These are phyloP conservation scores for Protomyces inouyei DNA, from an alignment of 1,139 yeast species.

Conservation along the genomic window DNA sequence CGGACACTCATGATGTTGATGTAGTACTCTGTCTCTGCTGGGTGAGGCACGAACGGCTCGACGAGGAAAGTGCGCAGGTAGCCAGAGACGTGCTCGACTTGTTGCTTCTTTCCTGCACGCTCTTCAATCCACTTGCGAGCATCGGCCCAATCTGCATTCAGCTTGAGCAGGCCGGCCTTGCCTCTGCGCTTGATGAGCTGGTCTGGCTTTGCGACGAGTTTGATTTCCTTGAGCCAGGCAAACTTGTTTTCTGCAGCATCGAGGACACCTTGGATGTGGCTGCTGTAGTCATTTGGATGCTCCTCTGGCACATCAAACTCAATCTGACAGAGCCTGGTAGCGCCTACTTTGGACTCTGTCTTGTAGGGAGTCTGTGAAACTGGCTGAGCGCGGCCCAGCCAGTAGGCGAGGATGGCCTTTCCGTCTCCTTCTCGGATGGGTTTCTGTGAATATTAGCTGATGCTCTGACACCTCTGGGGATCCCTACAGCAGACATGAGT, in stretches of 20 bases:
- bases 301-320: conserved; percentile 40
- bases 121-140: conserved; percentile 45
- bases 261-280: conserved; percentile 39
- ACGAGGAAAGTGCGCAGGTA: conserved; percentile 44
- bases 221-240: conserved; percentile 45
- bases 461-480: too few relatives aligned
- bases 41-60: conserved; percentile 49
- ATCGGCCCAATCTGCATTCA: conserved; percentile 46
- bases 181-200: conserved; percentile 49
- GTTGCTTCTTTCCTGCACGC: conserved; percentile 44
- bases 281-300: conserved; percentile 40
- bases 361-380: conserved; percentile 38
- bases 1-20: conserved; percentile 48
- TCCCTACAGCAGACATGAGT: conserved; percentile 22
- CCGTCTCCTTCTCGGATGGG: conserved; percentile 49
- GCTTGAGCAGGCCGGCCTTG: conserved; percentile 46
- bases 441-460: conserved; percentile 38
- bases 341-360: conserved; percentile 33
- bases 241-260: conserved; percentile 41
- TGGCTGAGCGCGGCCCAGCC: conserved; percentile 44
- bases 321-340: conserved; percentile 34
- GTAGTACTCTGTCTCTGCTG: conserved; percentile 47
- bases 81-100: conserved; percentile 45
- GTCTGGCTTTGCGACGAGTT: conserved; percentile 48
- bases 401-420: conserved; percentile 46